Conservation (phyloP, 2,329 filamentous ascomycete species). For the Cercospora berteroae region DNA sequence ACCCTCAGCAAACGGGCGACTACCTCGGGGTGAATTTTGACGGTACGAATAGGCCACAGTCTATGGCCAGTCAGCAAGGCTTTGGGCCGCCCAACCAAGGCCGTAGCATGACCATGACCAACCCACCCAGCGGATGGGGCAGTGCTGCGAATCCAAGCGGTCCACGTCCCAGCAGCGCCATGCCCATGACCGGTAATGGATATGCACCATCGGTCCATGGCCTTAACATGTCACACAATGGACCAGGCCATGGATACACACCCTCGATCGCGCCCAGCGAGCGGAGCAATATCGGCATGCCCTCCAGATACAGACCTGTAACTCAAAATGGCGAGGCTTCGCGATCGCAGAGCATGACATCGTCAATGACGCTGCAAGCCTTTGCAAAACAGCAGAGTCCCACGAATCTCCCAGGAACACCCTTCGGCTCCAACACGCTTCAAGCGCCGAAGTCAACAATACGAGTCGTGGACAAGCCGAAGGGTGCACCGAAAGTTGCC, state of each 20-base stretch:
- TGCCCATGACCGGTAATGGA: slow-evolving; percentile 25
- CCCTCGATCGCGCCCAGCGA: slow-evolving; percentile 94
- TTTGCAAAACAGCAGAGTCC: slow-evolving; percentile 29
- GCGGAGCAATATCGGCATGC: slow-evolving; percentile 87
- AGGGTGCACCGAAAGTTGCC: slow-evolving; percentile 33
- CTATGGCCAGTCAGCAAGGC: slow-evolving; percentile 43
- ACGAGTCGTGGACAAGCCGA: slow-evolving; percentile 40
- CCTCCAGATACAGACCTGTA: slow-evolving; percentile 86
- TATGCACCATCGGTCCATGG: slow-evolving; percentile 41
- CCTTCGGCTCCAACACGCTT: slow-evolving; percentile 20
- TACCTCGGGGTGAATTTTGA: slow-evolving; percentile 29
- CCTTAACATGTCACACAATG: slow-evolving; percentile 40
- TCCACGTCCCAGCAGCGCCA: slow-evolving; percentile 45
- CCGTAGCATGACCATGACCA: slow-evolving; percentile 80
- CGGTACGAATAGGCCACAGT: slow-evolving; percentile 40
- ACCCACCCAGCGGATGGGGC: slow-evolving; percentile 50
- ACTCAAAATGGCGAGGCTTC: slow-evolving; percentile 42
- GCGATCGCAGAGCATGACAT: slow-evolving; percentile 44
- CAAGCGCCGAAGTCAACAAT: slow-evolving; percentile 35
- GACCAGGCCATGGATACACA: slow-evolving; percentile 62
- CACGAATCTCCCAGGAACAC: slow-evolving; percentile 23
- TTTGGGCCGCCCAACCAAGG: slow-evolving; percentile 35
- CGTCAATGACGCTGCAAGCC: slow-evolving; percentile 32
- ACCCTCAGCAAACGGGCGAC: slow-evolving; percentile 23
- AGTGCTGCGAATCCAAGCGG: slow-evolving; percentile 37